Evolutionary conservation across 1,284 basidiomycete species (phyloP), one percentile per base, ranked within the genome.

Genomic region (Erythrobasidium hasegawianum): DNA sequence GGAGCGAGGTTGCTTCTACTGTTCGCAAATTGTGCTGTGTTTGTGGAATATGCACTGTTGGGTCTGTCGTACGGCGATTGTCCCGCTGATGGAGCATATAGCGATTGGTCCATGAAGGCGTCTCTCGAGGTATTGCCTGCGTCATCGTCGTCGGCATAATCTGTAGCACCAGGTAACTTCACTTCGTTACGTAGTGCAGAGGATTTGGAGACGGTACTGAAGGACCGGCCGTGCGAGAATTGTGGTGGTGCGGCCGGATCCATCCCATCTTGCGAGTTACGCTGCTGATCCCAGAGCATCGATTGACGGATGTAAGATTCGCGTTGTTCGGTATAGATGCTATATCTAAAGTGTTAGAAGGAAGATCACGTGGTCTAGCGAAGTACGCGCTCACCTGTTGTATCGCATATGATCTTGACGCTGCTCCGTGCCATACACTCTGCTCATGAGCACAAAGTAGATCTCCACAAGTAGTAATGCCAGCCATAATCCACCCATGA

Each of bases 401-500:
- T 61, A 64, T 22, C 57, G 41, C 22, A 38, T 49, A 27, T 68
- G 60, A 38, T 57, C 67, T 40, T 57, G 33, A 9, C 62, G 85
- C 76, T 94, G 90, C 20, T 83, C 83, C 16, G 81, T 79, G 10
- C 86, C 83, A 77, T 93, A 96, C 3, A 85, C 84, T 9, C 84
- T 83, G 39, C 90, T 75, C 47, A 92, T 82, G 69, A 87, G 76
- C 72, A 82, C 83, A 58, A 90, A 80, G 76, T 91, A 90, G 27
- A 80, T 71, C 88, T 91, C 73, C 77, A 88, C 80, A 60, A 88
- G 79, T 22, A 83, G 84, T 29, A 95, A 80, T 11, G 93, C 75
- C 5, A 87, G 77, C 88, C 90, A 95, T 18, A 93, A 79, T 2
- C 84, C 88, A 20, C 82, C 87, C 90, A 95, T 93, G 69, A 95